phyloP scores from a whole-genome alignment of 805 yeast genomes.

The Wickerhamiella lipophila region DNA sequence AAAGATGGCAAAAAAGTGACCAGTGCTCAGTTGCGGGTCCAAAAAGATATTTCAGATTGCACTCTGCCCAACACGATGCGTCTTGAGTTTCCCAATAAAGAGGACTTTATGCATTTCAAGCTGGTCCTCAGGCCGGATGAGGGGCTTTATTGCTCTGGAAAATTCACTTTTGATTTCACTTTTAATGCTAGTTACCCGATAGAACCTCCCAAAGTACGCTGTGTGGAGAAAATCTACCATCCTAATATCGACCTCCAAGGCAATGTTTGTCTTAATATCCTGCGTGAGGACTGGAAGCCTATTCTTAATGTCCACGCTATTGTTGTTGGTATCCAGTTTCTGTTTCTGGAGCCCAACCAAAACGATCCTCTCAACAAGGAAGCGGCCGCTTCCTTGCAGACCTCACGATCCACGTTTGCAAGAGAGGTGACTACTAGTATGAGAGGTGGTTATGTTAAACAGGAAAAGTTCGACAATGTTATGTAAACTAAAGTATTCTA shows the following conservation, averaged over 20 bases:
- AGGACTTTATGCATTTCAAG: slow-evolving; percentile 49
- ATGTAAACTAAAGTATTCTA: not conserved
- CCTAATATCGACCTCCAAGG: slow-evolving; percentile 90
- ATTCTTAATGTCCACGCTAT: slow-evolving; percentile 71
- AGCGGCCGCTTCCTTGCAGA: slow-evolving; percentile 52
- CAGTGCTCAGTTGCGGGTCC: slow-evolving; percentile 64
- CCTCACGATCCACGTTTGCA: slow-evolving; percentile 37
- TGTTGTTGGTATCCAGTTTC: slow-evolving; percentile 69
- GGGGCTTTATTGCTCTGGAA: slow-evolving; percentile 60
- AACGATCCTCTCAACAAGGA: slow-evolving; percentile 84
- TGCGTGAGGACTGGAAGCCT: slow-evolving; percentile 95
- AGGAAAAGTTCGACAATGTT: slow-evolving; percentile 55
- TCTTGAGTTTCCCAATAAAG: slow-evolving; percentile 39
- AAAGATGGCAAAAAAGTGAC: slow-evolving; percentile 29
- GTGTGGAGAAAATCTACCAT: slow-evolving; percentile 65
- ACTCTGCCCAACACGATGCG: slow-evolving; percentile 47
- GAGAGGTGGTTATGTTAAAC: slow-evolving; percentile 57
- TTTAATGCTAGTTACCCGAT: slow-evolving; percentile 73
- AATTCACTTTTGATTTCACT: slow-evolving; percentile 53
- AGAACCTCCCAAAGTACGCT: slow-evolving; percentile 77
- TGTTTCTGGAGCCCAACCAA: slow-evolving; percentile 83
- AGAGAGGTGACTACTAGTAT: slow-evolving; percentile 48
- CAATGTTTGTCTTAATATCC: slow-evolving; percentile 78
- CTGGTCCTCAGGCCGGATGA: slow-evolving; percentile 51
- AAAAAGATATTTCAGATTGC: slow-evolving; percentile 53